Percentiles rank a stretch among this genome's conserved stretches.
Evolutionary conservation across 495 filamentous ascomycete genomes (phyloP).

Genomic region (Penicillium argentinense): DNA sequence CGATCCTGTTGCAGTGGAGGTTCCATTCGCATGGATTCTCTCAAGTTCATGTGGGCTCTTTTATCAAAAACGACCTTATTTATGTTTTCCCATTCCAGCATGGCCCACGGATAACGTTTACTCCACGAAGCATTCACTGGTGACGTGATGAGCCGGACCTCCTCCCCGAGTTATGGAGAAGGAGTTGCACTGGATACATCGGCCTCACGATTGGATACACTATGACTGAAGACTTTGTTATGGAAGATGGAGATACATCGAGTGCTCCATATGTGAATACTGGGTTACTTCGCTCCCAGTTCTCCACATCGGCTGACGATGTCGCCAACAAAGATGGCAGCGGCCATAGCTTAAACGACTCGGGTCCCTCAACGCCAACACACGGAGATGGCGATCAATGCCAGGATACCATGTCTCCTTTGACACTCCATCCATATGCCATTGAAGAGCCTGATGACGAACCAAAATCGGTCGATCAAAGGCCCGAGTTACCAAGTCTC

Average conservation of each 20-base stretch:
- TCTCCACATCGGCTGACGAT: neutral
- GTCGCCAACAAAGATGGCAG: constrained; percentile 11
- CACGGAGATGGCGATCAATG: neutral
- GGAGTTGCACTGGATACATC: neutral
- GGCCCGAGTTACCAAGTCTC: constrained; percentile 10
- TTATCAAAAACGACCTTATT: no score
- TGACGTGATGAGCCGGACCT: constrained; percentile 14
- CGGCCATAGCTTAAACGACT: constrained; percentile 16
- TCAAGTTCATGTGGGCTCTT: neutral
- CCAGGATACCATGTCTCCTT: constrained; percentile 5
- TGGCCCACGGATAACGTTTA: neutral
- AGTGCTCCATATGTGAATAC: neutral
- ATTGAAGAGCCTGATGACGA: constrained; percentile 48
- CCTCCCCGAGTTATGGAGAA: neutral
- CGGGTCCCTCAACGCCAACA: constrained; percentile 16
- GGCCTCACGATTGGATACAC: neutral
- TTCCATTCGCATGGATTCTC: neutral
- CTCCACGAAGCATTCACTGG: no score
- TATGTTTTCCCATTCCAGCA: constrained; percentile 2
- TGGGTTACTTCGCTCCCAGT: neutral
- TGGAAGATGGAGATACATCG: neutral
- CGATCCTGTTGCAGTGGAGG: constrained; percentile 1
- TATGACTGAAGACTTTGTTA: constrained; percentile 1
- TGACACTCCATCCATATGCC: constrained; percentile 40
- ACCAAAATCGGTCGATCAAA: constrained; percentile 2